These are phyloP conservation scores for Thalassia testudinum DNA, from an alignment of 116 monocot species.

Conservation along the genomic window DNA sequence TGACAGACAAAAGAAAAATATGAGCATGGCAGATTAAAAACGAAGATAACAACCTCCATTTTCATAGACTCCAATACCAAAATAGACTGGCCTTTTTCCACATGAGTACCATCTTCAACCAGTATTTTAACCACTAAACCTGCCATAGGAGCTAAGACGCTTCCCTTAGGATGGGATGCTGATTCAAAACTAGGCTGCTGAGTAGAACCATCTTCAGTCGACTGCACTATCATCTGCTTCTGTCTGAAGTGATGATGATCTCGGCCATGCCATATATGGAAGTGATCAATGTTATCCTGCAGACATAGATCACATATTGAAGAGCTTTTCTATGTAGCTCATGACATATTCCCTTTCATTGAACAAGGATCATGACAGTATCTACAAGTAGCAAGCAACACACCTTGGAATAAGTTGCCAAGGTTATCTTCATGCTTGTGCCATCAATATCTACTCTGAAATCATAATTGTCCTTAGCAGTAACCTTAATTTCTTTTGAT, in stretches of 20 bases:
- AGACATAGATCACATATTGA: no score
- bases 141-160: conserved; percentile 92
- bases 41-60: conserved; percentile 60
- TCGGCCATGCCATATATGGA: conserved; percentile 79
- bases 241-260: conserved; percentile 70
- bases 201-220: conserved; percentile 26
- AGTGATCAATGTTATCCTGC: conserved; percentile 58
- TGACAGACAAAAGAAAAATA: not conserved
- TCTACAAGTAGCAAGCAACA: not conserved
- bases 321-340: no score
- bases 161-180: conserved; percentile 52
- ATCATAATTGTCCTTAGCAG: conserved; percentile 29
- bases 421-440: conserved; percentile 31
- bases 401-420: conserved; percentile 67
- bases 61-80: conserved; percentile 98
- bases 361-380: no score
- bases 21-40: not conserved
- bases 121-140: conserved; percentile 86
- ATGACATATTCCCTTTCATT: no score
- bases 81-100: conserved; percentile 76
- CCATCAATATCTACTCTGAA: conserved; percentile 62
- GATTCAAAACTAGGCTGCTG: conserved; percentile 19
- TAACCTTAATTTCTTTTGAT: conserved; percentile 40
- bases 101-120: conserved; percentile 52
- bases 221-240: conserved; percentile 21